A percentile compares a stretch with the other conserved stretches of the same genome.
Conservation (phyloP, 2,329 filamentous ascomycete species). For the Sclerotinia glacialis region DNA sequence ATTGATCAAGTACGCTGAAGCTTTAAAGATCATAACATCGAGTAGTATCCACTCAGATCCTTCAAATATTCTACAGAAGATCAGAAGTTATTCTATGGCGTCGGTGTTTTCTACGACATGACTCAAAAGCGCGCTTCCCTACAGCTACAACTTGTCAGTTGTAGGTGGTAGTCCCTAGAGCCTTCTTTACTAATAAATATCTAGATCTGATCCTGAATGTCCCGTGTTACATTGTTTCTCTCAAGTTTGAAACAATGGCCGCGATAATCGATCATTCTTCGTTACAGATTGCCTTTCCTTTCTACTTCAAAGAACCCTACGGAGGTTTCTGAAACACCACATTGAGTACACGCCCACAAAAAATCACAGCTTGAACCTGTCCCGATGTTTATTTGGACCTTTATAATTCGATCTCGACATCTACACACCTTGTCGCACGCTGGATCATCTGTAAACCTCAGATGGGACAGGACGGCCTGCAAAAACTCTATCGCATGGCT, state of each 20-base stretch:
- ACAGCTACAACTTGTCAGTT: not conserved
- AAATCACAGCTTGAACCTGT: not conserved
- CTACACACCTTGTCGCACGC: not conserved
- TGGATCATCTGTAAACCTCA: not conserved
- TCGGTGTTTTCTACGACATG: not conserved
- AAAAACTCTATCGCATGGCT: not conserved
- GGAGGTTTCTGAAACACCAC: not conserved
- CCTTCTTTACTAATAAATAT: constrained; percentile 7
- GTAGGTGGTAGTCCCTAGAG: not conserved
- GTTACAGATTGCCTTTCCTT: constrained; percentile 6
- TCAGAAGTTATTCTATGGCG: not conserved
- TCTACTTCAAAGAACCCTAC: not conserved
- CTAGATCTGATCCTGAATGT: not conserved
- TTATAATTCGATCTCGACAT: not conserved
- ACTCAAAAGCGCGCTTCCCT: not conserved
- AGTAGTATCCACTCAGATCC: not conserved
- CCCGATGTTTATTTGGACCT: constrained; percentile 7
- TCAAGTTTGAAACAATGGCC: constrained; percentile 4
- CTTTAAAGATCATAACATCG: not conserved
- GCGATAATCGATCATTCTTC: constrained; percentile 3
- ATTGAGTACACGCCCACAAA: not conserved
- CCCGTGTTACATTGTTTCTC: not conserved
- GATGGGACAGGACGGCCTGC: not conserved
- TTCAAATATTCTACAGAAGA: not conserved
- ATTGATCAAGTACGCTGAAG: too few species aligned